Evolutionary conservation across 2,329 filamentous ascomycete genomes (phyloP), one percentile per base, ranked within the genome.

Genomic region (Talaromyces pinophilus): DNA sequence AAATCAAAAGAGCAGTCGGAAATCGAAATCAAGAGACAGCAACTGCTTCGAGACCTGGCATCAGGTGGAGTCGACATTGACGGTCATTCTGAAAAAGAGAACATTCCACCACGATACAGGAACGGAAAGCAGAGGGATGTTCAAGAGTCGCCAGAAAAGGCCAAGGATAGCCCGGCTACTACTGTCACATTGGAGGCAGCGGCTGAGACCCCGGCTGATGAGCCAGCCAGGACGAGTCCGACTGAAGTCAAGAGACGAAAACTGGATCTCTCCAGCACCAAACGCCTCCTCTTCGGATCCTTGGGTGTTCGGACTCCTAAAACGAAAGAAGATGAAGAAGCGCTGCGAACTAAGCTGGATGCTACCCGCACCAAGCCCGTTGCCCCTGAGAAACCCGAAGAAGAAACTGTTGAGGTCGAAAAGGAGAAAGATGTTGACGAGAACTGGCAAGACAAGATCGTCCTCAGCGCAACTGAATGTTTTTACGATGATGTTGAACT

Each of bases 401-500:
- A 74, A 7, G 67, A 70, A 40, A 72, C 57, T 54, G 40, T 70
- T 28, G 72, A 74, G 10, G 40, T 64, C 63, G 76, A 80, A 17
- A 77, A 80, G 33, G 80, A 85, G 54, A 50, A 50, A 50, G 13
- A 30, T 5, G 83, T 87, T 54, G 79, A 84, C 0, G 84, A 90
- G 35, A 84, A 86, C 25, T 97, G 93, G 93, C 87, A 87, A 70
- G 81, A 86, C 4, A 92, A 88, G 70, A 89, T 97, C 67, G 85
- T 82, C 11, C 87, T 96, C 68, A 85, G 86, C 28, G 93, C 92
- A 25, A 91, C 96, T 0, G 94, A 98, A 76, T 97, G 93, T 77
- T 87, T 88, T 68, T 84, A 91, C n/a, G 70, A 73, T 33, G 69
- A 71, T 8, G 69, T 73, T 17, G 69, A 73, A 38, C 48, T 73